Percentiles rank a stretch among this genome's conserved stretches.
Conservation (phyloP, 78 protist species). For the Andalucia godoyi region DNA sequence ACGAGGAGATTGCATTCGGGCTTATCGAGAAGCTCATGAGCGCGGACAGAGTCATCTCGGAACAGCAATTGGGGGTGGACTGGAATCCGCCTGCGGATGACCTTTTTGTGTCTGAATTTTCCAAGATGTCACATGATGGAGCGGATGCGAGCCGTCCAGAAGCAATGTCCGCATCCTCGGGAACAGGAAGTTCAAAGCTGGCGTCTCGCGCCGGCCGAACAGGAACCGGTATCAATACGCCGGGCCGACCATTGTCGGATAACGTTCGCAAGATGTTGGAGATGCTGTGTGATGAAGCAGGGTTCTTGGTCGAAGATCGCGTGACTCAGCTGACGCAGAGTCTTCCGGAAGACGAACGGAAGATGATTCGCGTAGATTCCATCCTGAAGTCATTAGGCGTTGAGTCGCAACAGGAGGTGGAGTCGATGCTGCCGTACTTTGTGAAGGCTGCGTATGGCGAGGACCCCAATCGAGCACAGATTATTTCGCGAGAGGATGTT, state of each 20-base stretch:
- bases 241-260: background rate
- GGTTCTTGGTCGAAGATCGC: constrained; percentile 25
- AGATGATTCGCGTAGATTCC: constrained; percentile 12
- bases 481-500: constrained; percentile 17
- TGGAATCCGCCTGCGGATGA: constrained; percentile 45
- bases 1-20: constrained; percentile 33
- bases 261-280: constrained; percentile 8
- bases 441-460: background rate
- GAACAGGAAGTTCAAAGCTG: background rate
- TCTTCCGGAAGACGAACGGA: constrained; percentile 6
- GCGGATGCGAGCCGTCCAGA: background rate
- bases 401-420: constrained; percentile 10
- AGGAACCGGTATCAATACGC: background rate
- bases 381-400: constrained; percentile 40
- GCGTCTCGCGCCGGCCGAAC: background rate
- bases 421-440: constrained; percentile 21
- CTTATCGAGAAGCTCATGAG: constrained; percentile 11
- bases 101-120: too few relatives aligned
- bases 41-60: constrained; percentile 50
- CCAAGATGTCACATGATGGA: too few relatives aligned
- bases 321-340: background rate
- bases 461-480: background rate
- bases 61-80: constrained; percentile 42
- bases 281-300: constrained; percentile 22
- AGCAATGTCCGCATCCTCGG: background rate